Percentiles rank a stretch among this genome's conserved stretches.
Conservation (phyloP, 2,329 filamentous ascomycete species). For the Aspergillus fijiensis region DNA sequence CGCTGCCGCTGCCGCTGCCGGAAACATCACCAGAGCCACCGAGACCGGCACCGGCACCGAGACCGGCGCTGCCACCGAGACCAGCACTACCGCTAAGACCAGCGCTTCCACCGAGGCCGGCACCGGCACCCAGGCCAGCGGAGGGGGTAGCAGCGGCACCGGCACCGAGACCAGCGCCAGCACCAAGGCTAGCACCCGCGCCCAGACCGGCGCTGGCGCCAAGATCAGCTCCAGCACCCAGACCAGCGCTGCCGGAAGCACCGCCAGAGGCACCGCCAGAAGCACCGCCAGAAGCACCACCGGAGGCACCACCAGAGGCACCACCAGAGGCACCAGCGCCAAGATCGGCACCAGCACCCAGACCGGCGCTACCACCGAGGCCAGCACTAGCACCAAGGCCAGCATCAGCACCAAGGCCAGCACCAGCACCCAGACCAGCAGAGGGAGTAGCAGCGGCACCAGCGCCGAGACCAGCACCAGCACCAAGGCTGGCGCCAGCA, state of each 20-base stretch:
- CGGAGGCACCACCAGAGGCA: neutral
- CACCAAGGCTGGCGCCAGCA: neutral
- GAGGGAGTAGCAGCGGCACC: neutral
- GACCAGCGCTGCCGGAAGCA: neutral
- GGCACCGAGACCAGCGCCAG: neutral
- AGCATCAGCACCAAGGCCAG: too few species aligned
- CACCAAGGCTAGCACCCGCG: neutral
- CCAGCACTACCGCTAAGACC: neutral
- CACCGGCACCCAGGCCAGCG: neutral
- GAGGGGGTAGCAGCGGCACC: neutral
- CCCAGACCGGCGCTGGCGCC: neutral
- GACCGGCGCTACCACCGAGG: neutral
- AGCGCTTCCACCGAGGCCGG: neutral
- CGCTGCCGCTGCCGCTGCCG: neutral
- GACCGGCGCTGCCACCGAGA: neutral
- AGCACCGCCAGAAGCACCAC: neutral
- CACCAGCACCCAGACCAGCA: neutral
- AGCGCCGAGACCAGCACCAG: neutral
- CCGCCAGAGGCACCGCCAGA: neutral
- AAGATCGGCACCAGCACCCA: neutral
- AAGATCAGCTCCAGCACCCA: neutral
- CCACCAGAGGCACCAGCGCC: neutral
- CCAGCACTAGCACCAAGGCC: neutral
- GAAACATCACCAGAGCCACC: neutral
- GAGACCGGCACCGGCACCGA: neutral